Conservation (phyloP, 2,329 filamentous ascomycete species). For the Cordyceps farinosa region DNA sequence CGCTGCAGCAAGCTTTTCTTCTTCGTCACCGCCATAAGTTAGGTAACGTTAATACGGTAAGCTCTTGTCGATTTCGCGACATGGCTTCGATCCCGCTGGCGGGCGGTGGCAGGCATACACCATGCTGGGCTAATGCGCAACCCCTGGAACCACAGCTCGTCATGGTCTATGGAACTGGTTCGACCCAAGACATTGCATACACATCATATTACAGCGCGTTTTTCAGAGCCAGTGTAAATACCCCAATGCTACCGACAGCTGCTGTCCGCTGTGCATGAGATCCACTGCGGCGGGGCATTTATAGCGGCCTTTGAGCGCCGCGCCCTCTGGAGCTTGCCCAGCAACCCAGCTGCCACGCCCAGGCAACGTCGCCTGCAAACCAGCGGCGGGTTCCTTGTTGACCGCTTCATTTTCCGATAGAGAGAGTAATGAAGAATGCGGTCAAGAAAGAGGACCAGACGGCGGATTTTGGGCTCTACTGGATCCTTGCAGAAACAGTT, state of each 20-base stretch:
- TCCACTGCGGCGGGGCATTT: conserved; percentile 13
- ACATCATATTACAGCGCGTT: not conserved
- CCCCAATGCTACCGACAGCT: not conserved
- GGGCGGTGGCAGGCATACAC: not conserved
- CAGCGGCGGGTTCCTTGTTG: not conserved
- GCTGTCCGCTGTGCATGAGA: conserved; percentile 12
- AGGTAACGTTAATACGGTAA: not conserved
- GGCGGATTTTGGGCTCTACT: not conserved
- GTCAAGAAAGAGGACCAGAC: not conserved
- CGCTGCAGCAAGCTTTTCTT: not conserved
- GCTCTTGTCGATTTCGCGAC: conserved; percentile 1
- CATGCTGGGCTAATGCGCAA: not conserved
- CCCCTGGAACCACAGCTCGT: not conserved
- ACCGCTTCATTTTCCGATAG: not conserved
- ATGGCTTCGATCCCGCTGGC: not conserved
- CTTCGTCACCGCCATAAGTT: conserved; percentile 3
- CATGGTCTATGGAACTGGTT: not conserved
- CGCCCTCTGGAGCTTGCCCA: conserved; percentile 1
- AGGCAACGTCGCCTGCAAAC: not conserved
- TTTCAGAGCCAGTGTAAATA: not conserved
- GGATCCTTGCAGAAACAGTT: not conserved
- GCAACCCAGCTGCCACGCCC: not conserved
- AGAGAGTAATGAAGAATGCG: not conserved
- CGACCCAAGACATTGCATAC: not conserved
- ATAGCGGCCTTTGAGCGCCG: conserved; percentile 5